These are phyloP conservation scores for Geotrichum restrictum DNA, from an alignment of 1,139 yeast species.

Conservation along the genomic window DNA sequence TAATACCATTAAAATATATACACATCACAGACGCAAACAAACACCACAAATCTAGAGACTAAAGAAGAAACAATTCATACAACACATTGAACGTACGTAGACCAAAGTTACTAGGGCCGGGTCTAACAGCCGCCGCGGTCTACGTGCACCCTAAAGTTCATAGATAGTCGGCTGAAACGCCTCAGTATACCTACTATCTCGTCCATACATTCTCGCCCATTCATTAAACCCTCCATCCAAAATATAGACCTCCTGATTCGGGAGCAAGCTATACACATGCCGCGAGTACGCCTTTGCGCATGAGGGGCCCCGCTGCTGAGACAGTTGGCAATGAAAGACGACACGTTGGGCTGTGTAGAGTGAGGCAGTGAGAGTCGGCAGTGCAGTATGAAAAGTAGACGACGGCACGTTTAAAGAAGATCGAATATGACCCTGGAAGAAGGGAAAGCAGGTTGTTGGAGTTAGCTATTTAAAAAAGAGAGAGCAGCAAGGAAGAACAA, in stretches of 20 bases:
- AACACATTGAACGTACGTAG: too few relatives aligned
- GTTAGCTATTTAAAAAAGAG: slow-evolving; percentile 2
- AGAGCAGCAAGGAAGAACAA: slow-evolving; percentile 23
- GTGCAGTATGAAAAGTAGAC: slow-evolving; percentile 43
- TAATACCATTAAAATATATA: too few relatives aligned
- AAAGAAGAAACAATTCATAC: too few relatives aligned
- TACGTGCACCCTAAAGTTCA: too few relatives aligned
- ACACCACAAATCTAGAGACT: too few relatives aligned
- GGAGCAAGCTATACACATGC: slow-evolving; percentile 41
- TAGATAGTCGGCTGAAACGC: slow-evolving; percentile 6
- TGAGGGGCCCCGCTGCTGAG: slow-evolving; percentile 88
- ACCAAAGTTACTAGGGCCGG: too few relatives aligned
- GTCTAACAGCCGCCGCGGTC: too few relatives aligned
- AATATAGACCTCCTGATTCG: slow-evolving; percentile 58
- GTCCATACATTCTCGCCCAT: slow-evolving; percentile 77
- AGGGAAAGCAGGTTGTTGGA: neutral
- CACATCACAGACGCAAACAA: too few relatives aligned
- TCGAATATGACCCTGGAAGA: slow-evolving; percentile 58
- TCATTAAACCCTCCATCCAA: slow-evolving; percentile 77
- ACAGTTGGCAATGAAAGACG: slow-evolving; percentile 84
- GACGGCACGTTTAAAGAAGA: slow-evolving; percentile 63
- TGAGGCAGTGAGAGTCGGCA: slow-evolving; percentile 45
- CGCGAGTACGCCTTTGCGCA: slow-evolving; percentile 68
- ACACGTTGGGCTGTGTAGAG: slow-evolving; percentile 49
- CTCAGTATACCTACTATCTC: slow-evolving; percentile 4